phyloP scores from a whole-genome alignment of 2,329 filamentous ascomycete species.

The Stenocarpella maydis region DNA sequence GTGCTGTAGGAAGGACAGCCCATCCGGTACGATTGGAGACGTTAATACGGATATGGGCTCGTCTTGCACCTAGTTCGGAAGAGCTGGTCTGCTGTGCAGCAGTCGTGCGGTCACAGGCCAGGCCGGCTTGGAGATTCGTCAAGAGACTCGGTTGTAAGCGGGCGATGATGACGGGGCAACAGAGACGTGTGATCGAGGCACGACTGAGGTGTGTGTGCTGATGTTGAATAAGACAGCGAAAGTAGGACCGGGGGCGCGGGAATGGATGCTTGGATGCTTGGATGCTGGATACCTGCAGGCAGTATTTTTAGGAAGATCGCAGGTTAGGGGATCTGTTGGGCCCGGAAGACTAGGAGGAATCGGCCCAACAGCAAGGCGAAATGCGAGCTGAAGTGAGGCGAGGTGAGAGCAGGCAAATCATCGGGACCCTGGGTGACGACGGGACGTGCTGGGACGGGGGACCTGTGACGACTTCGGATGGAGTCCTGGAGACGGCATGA shows the following conservation, averaged over 20 bases:
- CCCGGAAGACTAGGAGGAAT: conserved; percentile 16
- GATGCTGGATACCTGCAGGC: not conserved
- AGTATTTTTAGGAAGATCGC: conserved; percentile 18
- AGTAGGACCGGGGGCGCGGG: not conserved
- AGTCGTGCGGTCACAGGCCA: conserved; percentile 24
- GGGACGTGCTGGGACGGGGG: conserved; percentile 1
- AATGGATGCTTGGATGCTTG: not conserved
- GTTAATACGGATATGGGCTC: not conserved
- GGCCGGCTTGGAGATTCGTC: conserved; percentile 18
- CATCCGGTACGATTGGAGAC: not conserved
- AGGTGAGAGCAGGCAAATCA: not conserved
- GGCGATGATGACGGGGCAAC: not conserved
- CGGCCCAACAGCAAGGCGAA: not conserved
- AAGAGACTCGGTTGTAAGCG: not conserved
- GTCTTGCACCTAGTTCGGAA: not conserved
- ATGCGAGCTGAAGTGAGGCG: not conserved
- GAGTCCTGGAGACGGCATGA: conserved; percentile 12
- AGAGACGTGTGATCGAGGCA: not conserved
- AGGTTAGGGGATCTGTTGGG: not conserved
- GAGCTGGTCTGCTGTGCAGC: not conserved
- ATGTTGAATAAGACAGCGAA: not conserved
- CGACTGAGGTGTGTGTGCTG: not conserved
- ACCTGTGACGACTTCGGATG: conserved; percentile 20
- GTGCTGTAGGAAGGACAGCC: not conserved
- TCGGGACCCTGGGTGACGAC: conserved; percentile 10